phyloP scores from a whole-genome alignment of 202 grass and related monocot species.

The Carex sylvatica region DNA sequence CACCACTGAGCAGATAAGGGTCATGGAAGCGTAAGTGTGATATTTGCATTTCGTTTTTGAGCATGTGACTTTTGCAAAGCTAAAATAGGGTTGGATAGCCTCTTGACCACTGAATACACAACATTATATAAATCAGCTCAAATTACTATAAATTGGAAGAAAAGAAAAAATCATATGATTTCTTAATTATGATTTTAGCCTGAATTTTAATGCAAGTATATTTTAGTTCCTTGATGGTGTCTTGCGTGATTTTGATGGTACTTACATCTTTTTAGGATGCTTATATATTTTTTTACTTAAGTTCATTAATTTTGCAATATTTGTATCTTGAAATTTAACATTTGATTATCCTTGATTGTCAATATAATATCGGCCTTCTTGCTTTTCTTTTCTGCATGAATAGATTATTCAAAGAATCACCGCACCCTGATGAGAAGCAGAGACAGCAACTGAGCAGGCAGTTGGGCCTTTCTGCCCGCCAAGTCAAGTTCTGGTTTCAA shows the following conservation, averaged over 20 bases:
- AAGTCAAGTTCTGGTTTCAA: slow-evolving; percentile 99
- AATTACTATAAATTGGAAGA: neutral
- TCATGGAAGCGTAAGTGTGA: slow-evolving; percentile 80
- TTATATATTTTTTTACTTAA: neutral
- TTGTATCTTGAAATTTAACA: neutral
- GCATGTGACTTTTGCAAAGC: neutral
- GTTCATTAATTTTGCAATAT: neutral
- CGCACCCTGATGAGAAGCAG: slow-evolving; percentile 85
- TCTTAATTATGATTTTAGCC: neutral
- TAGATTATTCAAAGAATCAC: slow-evolving; percentile 77
- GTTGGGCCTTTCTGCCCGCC: slow-evolving; percentile 59
- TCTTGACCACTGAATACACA: neutral
- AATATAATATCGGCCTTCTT: neutral
- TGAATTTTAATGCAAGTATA: neutral
- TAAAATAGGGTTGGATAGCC: neutral
- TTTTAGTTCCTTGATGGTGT: neutral
- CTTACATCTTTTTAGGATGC: neutral
- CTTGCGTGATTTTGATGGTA: neutral
- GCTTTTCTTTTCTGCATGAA: neutral
- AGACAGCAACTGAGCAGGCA: slow-evolving; percentile 64
- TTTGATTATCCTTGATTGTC: neutral
- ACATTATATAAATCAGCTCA: neutral
- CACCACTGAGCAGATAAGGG: slow-evolving; percentile 56
- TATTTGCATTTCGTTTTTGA: neutral
- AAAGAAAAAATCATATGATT: neutral